Evolutionary conservation across 1,284 basidiomycete genomes (phyloP), one percentile per base, ranked within the genome.

Genomic region (Trichosporon inkin): DNA sequence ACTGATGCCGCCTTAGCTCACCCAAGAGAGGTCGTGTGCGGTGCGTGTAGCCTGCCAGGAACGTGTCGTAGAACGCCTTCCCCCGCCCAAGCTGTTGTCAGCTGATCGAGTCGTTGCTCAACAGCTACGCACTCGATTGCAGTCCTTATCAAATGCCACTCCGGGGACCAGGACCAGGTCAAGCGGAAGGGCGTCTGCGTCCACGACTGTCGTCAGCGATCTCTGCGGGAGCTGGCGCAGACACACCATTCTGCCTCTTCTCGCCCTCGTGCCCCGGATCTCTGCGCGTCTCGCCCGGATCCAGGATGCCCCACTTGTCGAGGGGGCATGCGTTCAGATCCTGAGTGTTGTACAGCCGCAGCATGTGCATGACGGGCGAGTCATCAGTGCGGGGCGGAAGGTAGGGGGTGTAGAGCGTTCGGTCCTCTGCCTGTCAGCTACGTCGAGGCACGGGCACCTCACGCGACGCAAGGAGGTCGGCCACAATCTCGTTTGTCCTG

Each of bases 281-380:
- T 10, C 61, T 55, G 11, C 75, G 62, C 16, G 54, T 37, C 14
- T 60, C 52, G 10, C 76, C 73, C 0, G 76, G 74, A 56, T 78
- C 77, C 1, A 77, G 60, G 16, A 79, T 78, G 0, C 76, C 77
- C 77, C 77, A 79, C 54, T 73, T 76, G 61, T 79, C 77, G 13
- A 70, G 39, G 7, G 71, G 70, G 58, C 75, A 76, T 14, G 17
- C 37, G 1, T 62, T 62, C 2, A 75, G 67, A 60, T 79, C 77
- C 4, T 62, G 62, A 0, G 54, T 28, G 2, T 71, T 71, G 60
- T 78, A 77, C 24, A 79, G 64, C 8, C 74, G 59, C 19, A 77
- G 63, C 75, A 79, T 77, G 20, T 67, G 62, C 77, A 79, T 78
- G 35, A 68, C 65, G 10, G 68, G 58, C 8, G 64, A 54, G 10